phyloP scores from a whole-genome alignment of 2,329 filamentous ascomycete species.

The Alternaria alternata region DNA sequence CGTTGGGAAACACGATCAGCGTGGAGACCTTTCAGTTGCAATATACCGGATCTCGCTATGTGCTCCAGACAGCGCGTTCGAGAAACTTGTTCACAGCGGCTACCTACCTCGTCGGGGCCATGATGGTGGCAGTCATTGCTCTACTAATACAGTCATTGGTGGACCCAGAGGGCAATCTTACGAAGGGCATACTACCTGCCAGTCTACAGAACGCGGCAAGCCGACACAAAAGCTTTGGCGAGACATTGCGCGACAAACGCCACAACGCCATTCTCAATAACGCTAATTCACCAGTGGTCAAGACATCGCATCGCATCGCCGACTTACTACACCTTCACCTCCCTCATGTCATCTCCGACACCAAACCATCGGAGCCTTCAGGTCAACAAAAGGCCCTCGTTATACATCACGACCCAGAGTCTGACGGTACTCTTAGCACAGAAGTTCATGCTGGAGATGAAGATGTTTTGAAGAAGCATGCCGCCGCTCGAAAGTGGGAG shows the following conservation, averaged over 20 bases:
- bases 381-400: slow-evolving; percentile 51
- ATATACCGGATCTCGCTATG: slow-evolving; percentile 67
- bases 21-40: slow-evolving; percentile 80
- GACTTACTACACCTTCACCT: slow-evolving; percentile 44
- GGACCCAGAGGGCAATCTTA: slow-evolving; percentile 59
- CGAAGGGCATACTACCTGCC: slow-evolving; percentile 62
- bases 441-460: slow-evolving; percentile 50
- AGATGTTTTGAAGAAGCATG: slow-evolving; percentile 49
- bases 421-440: slow-evolving; percentile 50
- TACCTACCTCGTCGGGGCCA: slow-evolving; percentile 65
- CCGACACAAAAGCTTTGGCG: slow-evolving; percentile 41
- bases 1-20: slow-evolving; percentile 79
- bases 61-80: slow-evolving; percentile 68
- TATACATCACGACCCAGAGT: slow-evolving; percentile 49
- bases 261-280: slow-evolving; percentile 35
- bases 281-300: slow-evolving; percentile 35
- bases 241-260: slow-evolving; percentile 36
- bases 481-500: slow-evolving; percentile 71
- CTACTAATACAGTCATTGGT: slow-evolving; percentile 67
- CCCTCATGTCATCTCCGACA: slow-evolving; percentile 18
- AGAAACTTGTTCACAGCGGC: slow-evolving; percentile 60
- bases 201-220: slow-evolving; percentile 53
- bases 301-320: slow-evolving; percentile 41
- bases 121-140: slow-evolving; percentile 68
- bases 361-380: slow-evolving; percentile 2